Evolutionary conservation across 2,329 filamentous ascomycete genomes (phyloP).

Genomic region (Arthrobotrys pseudoclavata): DNA sequence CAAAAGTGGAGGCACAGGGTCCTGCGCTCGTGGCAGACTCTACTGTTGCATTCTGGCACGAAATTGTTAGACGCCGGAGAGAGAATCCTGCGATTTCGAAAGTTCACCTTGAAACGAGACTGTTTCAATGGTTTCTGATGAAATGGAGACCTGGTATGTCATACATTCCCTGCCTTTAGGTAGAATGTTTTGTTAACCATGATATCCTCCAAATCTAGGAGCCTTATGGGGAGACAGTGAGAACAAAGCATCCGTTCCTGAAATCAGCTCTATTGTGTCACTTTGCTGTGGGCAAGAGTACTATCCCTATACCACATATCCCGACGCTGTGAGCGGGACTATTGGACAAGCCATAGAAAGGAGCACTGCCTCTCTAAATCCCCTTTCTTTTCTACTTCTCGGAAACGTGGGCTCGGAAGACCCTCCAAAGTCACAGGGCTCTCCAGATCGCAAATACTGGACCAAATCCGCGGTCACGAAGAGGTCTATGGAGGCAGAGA

Average conservation of each 20-base stretch:
- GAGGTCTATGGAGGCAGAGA: slow-evolving; percentile 40
- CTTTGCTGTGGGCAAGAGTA: slow-evolving; percentile 75
- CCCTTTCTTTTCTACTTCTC: slow-evolving; percentile 55
- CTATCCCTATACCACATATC: slow-evolving; percentile 76
- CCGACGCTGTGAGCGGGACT: slow-evolving; percentile 65
- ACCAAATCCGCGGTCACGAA: slow-evolving; percentile 41
- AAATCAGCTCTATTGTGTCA: slow-evolving; percentile 75
- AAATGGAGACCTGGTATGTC: slow-evolving; percentile 84
- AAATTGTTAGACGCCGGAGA: slow-evolving; percentile 76
- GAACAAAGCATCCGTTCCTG: slow-evolving; percentile 73
- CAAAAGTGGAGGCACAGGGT: slow-evolving; percentile 83
- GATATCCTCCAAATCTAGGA: slow-evolving; percentile 60
- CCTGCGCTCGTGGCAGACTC: slow-evolving; percentile 84
- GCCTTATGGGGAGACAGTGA: slow-evolving; percentile 43
- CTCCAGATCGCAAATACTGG: slow-evolving; percentile 30
- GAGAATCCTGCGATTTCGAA: slow-evolving; percentile 46
- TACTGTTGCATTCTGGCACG: slow-evolving; percentile 79
- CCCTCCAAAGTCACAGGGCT: slow-evolving; percentile 9
- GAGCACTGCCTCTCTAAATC: slow-evolving; percentile 52
- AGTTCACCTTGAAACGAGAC: slow-evolving; percentile 72
- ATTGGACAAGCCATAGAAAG: slow-evolving; percentile 50
- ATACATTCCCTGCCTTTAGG: slow-evolving; percentile 50
- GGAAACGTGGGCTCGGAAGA: slow-evolving; percentile 48
- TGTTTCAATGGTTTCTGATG: slow-evolving; percentile 84
- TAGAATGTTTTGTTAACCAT: not conserved